These are phyloP conservation scores for Coemansia sp. DNA, from an alignment of 192 early-diverging fungal genomes.

Conservation along the genomic window DNA sequence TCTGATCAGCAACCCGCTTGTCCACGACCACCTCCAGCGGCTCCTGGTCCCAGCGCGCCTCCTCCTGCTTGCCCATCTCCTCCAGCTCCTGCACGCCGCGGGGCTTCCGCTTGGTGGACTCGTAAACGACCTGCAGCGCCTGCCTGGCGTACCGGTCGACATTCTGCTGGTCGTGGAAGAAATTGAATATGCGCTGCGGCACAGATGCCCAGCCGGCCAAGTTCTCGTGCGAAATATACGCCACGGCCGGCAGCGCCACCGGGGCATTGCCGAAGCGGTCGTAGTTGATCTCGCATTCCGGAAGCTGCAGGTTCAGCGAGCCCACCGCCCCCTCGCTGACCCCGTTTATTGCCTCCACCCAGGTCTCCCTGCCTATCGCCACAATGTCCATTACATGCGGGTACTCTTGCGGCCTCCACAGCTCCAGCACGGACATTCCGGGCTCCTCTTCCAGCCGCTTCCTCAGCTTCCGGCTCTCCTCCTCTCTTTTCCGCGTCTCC, in stretches of 20 bases:
- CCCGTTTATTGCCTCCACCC: slow-evolving; percentile 48
- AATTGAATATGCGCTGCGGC: slow-evolving; percentile 43
- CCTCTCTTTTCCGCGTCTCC: slow-evolving; percentile 38
- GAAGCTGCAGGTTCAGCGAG: slow-evolving; percentile 29
- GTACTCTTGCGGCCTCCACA: slow-evolving; percentile 49
- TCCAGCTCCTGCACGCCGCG: slow-evolving; percentile 27
- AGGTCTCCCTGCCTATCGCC: slow-evolving; percentile 49
- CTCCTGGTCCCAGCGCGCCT: slow-evolving; percentile 35
- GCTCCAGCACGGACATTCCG: slow-evolving; percentile 22
- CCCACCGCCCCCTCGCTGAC: slow-evolving; percentile 44
- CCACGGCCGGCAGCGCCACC: slow-evolving; percentile 34
- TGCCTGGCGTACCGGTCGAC: slow-evolving; percentile 45
- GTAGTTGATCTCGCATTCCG: slow-evolving; percentile 24
- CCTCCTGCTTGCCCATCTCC: slow-evolving; percentile 38
- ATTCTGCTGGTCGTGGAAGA: slow-evolving; percentile 56
- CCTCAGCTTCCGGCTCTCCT: slow-evolving; percentile 26
- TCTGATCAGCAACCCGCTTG: slow-evolving; percentile 18
- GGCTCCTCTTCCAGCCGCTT: slow-evolving; percentile 22
- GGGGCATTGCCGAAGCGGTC: slow-evolving; percentile 26
- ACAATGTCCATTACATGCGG: slow-evolving; percentile 49
- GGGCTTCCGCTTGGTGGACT: slow-evolving; percentile 30
- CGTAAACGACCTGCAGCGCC: slow-evolving; percentile 49
- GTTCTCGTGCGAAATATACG: slow-evolving; percentile 45
- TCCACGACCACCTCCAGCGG: slow-evolving; percentile 39
- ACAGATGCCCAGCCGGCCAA: slow-evolving; percentile 44